Conservation (phyloP, 2,329 filamentous ascomycete species). For the Botrytis byssoidea region DNA sequence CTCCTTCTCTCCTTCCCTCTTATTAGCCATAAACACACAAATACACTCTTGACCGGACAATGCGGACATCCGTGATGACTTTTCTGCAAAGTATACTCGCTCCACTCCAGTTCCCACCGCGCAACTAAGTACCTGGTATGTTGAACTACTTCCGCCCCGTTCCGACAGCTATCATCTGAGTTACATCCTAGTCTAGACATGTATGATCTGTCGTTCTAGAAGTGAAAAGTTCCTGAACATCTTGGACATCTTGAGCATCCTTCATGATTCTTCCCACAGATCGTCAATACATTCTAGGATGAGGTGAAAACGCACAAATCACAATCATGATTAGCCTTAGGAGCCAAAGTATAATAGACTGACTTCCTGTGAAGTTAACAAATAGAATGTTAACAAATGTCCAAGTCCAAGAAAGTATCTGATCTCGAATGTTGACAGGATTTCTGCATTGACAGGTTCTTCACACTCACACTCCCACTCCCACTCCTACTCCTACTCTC, state of each 20-base stretch:
- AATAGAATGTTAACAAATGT: not conserved
- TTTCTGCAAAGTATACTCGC: not conserved
- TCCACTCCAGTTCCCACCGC: not conserved
- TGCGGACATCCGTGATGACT: not conserved
- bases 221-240: not conserved
- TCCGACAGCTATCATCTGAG: not conserved
- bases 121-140: not conserved
- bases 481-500: not conserved
- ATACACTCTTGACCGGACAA: not conserved
- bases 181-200: not conserved
- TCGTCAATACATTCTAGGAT: not conserved
- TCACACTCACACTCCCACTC: not conserved
- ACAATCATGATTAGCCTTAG: not conserved
- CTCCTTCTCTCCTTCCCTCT: no score
- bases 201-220: slow-evolving; percentile 2
- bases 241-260: not conserved
- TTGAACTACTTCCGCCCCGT: not conserved
- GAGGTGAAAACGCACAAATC: not conserved
- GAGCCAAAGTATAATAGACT: not conserved
- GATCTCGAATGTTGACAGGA: not conserved
- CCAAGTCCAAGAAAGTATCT: not conserved
- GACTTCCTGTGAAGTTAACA: not conserved
- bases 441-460: not conserved
- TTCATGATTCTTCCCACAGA: not conserved
- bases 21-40: not conserved